Evolutionary conservation across 2,329 filamentous ascomycete genomes (phyloP).

Genomic region (Cercospora sp.): DNA sequence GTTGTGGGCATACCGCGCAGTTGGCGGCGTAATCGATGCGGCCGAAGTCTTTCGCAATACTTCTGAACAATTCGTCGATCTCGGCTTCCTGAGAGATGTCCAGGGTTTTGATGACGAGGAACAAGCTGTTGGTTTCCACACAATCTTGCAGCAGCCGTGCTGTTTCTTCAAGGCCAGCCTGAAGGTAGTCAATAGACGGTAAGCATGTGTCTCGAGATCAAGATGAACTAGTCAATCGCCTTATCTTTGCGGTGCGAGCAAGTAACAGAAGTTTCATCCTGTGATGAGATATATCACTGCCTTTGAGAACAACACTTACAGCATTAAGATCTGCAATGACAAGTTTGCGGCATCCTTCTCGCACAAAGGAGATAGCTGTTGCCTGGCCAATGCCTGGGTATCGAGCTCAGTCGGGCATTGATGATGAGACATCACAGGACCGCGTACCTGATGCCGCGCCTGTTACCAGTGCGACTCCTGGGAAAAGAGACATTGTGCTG

Average conservation of each 20-base stretch:
- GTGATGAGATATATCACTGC: background rate
- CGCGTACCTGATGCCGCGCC: conserved; percentile 38
- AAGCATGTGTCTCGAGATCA: background rate
- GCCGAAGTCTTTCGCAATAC: conserved; percentile 39
- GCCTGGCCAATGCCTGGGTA: conserved; percentile 47
- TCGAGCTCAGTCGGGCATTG: conserved; percentile 6
- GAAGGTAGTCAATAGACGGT: background rate
- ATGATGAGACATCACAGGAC: background rate
- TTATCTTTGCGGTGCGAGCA: background rate
- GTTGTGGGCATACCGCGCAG: conserved; percentile 38
- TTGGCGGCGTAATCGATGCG: conserved; percentile 52
- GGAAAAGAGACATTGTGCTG: conserved; percentile 32
- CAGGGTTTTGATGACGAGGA: conserved; percentile 31
- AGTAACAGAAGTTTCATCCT: background rate
- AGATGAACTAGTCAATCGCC: background rate
- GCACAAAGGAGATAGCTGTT: conserved; percentile 47
- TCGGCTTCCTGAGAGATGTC: conserved; percentile 43
- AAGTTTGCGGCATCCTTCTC: conserved; percentile 48
- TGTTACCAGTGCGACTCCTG: conserved; percentile 39
- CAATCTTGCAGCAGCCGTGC: conserved; percentile 34
- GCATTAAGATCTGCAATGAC: conserved; percentile 45
- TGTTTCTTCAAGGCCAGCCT: conserved; percentile 39
- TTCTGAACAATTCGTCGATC: conserved; percentile 40
- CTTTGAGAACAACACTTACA: background rate
- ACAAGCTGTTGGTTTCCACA: conserved; percentile 19